phyloP scores from a whole-genome alignment of 768 basidiomycete species.

The Xerocomellus amylosporus region DNA sequence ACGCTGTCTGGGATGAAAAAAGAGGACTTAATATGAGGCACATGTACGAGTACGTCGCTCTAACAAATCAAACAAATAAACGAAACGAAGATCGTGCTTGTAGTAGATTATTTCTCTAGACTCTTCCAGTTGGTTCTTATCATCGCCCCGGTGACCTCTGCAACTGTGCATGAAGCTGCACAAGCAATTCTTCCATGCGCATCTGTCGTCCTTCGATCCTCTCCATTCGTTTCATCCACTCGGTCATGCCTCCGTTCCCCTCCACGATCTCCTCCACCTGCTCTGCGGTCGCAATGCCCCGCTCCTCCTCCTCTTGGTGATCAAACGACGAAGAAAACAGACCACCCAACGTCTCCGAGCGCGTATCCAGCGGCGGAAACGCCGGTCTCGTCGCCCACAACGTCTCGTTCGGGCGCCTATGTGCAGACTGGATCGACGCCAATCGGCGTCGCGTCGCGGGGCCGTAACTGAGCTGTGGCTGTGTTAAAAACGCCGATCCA shows the following conservation, averaged over 20 bases:
- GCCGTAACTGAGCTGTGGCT: constrained; percentile 35
- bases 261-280: constrained; percentile 28
- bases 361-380: constrained; percentile 24
- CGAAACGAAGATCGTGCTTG: neutral
- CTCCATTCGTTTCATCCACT: constrained; percentile 36
- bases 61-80: neutral
- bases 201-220: constrained; percentile 44
- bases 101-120: neutral
- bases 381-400: constrained; percentile 9
- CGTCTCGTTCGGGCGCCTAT: constrained; percentile 16
- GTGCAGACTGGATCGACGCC: constrained; percentile 31
- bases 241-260: constrained; percentile 25
- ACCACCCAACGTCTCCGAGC: constrained; percentile 16
- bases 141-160: neutral
- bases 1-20: neutral
- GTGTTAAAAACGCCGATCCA: constrained; percentile 4
- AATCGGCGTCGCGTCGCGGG: constrained; percentile 40
- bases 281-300: constrained; percentile 22
- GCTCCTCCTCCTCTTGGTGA: constrained; percentile 3
- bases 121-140: neutral
- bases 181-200: constrained; percentile 47
- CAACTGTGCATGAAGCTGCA: constrained; percentile 28
- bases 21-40: constrained; percentile 1
- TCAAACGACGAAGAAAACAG: constrained; percentile 31
- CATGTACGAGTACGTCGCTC: neutral